phyloP scores from a whole-genome alignment of 495 filamentous ascomycete genomes.

The Mytilinidion resinicola region DNA sequence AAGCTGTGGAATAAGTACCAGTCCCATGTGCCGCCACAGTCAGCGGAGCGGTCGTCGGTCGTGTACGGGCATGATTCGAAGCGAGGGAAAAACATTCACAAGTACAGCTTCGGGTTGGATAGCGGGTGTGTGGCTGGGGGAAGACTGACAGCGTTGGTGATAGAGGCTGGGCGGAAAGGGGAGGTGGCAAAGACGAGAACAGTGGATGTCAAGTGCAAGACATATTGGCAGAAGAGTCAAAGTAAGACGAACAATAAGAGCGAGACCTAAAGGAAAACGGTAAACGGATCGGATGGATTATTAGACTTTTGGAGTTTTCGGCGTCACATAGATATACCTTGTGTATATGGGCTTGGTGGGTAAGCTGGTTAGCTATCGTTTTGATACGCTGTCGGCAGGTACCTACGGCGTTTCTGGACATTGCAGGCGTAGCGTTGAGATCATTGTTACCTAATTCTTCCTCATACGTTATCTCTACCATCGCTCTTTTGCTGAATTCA shows the following conservation, averaged over 20 bases:
- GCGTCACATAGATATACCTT: too few relatives aligned
- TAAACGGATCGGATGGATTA: background rate
- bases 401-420: too few relatives aligned
- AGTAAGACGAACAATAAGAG: background rate
- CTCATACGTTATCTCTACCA: too few relatives aligned
- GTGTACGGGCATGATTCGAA: slow-evolving; percentile 85
- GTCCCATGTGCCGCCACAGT: slow-evolving; percentile 28
- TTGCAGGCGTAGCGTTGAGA: too few relatives aligned
- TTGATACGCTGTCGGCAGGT: too few relatives aligned
- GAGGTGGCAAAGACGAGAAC: slow-evolving; percentile 3
- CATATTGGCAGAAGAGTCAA: slow-evolving; percentile 7
- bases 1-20: slow-evolving; percentile 59
- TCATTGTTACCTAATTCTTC: too few relatives aligned
- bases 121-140: slow-evolving; percentile 71
- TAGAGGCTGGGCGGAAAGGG: slow-evolving; percentile 42
- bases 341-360: too few relatives aligned
- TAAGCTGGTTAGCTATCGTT: too few relatives aligned
- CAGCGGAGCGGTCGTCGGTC: slow-evolving; percentile 46
- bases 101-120: slow-evolving; percentile 80
- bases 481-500: too few relatives aligned
- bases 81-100: slow-evolving; percentile 56
- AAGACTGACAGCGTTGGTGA: slow-evolving; percentile 67
- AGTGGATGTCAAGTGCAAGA: slow-evolving; percentile 26
- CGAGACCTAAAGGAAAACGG: background rate
- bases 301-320: too few relatives aligned